Evolutionary conservation across 352 stramenopile genomes (phyloP).

Genomic region (Phytophthora constricta): DNA sequence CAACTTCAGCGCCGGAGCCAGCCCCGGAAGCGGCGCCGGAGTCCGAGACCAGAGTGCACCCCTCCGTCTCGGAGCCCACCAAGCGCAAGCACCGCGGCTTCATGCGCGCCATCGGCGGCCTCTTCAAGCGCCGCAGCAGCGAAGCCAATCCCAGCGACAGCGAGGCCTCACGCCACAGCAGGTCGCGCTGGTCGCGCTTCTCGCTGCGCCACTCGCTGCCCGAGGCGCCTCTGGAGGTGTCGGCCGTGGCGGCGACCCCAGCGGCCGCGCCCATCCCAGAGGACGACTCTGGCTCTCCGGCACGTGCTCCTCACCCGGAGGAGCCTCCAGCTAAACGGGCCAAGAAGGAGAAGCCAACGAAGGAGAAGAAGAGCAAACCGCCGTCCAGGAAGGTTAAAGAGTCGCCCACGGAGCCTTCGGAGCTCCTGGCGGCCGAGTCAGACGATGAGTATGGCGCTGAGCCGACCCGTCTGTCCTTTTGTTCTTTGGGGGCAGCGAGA

Average conservation of each 20-base stretch:
- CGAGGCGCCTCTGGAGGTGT: constrained; percentile 23
- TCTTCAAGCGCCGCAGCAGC: constrained; percentile 55
- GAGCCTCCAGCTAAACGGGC: constrained; percentile 28
- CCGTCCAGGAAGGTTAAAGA: constrained; percentile 16
- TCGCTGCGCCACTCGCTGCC: constrained; percentile 36
- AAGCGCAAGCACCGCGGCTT: constrained; percentile 50
- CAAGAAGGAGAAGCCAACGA: constrained; percentile 29
- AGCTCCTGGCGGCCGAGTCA: constrained; percentile 39
- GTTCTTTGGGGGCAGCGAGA: constrained; percentile 70
- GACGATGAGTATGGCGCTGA: constrained; percentile 33
- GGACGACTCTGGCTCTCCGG: constrained; percentile 17
- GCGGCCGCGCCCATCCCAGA: constrained; percentile 20
- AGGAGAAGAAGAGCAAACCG: constrained; percentile 25
- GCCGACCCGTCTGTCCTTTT: constrained; percentile 48
- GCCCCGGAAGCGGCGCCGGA: constrained; percentile 7
- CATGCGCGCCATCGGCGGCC: constrained; percentile 53
- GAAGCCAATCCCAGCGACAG: constrained; percentile 35
- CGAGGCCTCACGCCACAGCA: constrained; percentile 44
- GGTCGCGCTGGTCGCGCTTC: constrained; percentile 37
- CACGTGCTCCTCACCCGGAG: constrained; percentile 15
- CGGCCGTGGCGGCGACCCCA: constrained; percentile 10
- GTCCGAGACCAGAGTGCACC: neutral
- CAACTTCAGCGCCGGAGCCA: neutral
- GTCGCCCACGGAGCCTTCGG: constrained; percentile 35
- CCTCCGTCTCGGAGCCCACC: constrained; percentile 7